Evolutionary conservation across 2,329 filamentous ascomycete genomes (phyloP), one percentile per base, ranked within the genome.

Genomic region (Colletotrichum cuscutae): DNA sequence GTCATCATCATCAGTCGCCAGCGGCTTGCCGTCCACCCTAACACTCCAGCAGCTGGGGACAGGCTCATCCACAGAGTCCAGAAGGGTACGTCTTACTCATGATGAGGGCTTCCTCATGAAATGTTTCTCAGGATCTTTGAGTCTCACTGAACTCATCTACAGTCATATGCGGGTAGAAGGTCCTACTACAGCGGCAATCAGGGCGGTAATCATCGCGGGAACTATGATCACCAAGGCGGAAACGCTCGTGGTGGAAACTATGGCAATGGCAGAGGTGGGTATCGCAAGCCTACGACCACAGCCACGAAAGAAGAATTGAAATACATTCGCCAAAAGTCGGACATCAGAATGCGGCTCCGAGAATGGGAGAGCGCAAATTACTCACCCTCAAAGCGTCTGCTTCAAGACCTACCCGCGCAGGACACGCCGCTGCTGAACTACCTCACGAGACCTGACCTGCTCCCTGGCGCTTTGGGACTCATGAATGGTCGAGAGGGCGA

Each of bases 311-410:
- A 35, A n/a, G 71, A 65, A 35, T 28, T 70, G n/a, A 26, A 35
- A 6, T 37, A 13, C 8, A 68, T 71, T 6, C 66, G 67, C 28
- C 57, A 57, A 30, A 61, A 63, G n/a, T 57, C 72, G 19, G 65
- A 76, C 2, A 85, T 88, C 54, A 84, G 86, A 49, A 76, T 84
- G 49, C 81, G 80, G 15, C 80, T 89, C 30, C 81, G 80, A 32
- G 74, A 77, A 75, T 88, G 86, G 86, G 80, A 84, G 59, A 65
- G 74, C 19, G 78, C 83, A 64, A 82, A 87, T 65, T 77, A 77
- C 11, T 70, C 68, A 24, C 72, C 76, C 49, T 72, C 71, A 3
- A 74, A 77, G 4, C 60, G 54, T 12, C 75, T 81, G 11, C 57
- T 80, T 13, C 7, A 35, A 5, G 84, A 86, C 68, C 58, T 73